Percentiles rank a stretch among this genome's conserved stretches.
Conservation (phyloP, 768 basidiomycete genomes). For the Stropharia rugosoannulata region DNA sequence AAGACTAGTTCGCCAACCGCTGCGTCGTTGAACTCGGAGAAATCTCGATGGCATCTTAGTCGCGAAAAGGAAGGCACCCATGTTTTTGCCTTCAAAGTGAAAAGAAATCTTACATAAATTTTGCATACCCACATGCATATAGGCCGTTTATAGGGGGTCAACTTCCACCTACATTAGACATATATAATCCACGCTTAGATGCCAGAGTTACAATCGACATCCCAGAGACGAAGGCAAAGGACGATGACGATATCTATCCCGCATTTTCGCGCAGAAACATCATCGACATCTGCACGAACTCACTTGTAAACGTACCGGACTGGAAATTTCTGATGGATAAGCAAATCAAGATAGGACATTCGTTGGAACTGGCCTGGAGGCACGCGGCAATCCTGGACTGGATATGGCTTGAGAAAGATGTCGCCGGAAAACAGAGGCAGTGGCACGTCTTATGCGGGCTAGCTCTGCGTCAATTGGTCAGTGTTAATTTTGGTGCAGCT, state of each 20-base stretch:
- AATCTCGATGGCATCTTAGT: constrained; percentile 48
- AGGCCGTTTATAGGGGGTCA: constrained; percentile 76
- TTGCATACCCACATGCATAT: constrained; percentile 3
- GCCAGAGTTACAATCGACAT: constrained; percentile 70
- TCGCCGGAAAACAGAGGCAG: constrained; percentile 56
- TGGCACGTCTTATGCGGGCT: constrained; percentile 81
- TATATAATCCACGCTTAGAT: constrained; percentile 67
- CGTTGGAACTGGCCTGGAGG: constrained; percentile 79
- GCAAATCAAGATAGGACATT: constrained; percentile 51
- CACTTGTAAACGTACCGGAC: constrained; percentile 53
- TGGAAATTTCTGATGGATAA: constrained; percentile 62
- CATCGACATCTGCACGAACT: constrained; percentile 57
- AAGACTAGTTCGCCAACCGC: constrained; percentile 53
- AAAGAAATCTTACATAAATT: constrained; percentile 19
- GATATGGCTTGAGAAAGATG: constrained; percentile 74
- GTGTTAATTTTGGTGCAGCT: constrained; percentile 12
- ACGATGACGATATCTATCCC: constrained; percentile 38
- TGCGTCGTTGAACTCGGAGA: constrained; percentile 34
- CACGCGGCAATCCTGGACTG: constrained; percentile 76
- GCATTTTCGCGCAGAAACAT: constrained; percentile 64
- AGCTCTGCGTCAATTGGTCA: constrained; percentile 62
- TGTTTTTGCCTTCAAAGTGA: constrained; percentile 84
- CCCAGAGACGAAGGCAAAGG: constrained; percentile 43
- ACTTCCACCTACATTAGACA: constrained; percentile 67
- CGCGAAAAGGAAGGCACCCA: constrained; percentile 67